A percentile compares a stretch with the other conserved stretches of the same genome.
phyloP scores from a whole-genome alignment of 1,139 yeast genomes.

The Magnusiomyces fungicola region DNA sequence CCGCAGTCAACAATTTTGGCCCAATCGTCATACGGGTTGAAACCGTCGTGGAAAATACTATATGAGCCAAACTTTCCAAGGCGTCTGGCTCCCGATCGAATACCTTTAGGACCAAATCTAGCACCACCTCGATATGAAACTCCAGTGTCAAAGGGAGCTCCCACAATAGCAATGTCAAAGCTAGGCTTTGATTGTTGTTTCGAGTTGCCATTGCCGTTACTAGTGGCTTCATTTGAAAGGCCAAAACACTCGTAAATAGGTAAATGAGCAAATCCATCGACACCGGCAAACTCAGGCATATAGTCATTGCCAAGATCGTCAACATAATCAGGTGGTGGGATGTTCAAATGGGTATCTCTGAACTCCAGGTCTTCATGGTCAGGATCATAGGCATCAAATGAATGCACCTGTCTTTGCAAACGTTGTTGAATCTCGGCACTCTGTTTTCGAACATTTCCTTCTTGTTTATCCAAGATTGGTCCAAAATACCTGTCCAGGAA shows the following conservation, averaged over 20 bases:
- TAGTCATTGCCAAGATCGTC: slow-evolving; percentile 11
- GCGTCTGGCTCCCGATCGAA: slow-evolving; percentile 64
- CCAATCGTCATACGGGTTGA: slow-evolving; percentile 49
- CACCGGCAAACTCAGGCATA: slow-evolving; percentile 34
- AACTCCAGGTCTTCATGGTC: not conserved
- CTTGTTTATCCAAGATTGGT: not conserved
- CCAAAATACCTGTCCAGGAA: slow-evolving; percentile 4
- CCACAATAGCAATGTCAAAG: slow-evolving; percentile 64
- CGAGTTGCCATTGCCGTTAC: slow-evolving; percentile 17
- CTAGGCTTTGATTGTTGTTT: slow-evolving; percentile 30
- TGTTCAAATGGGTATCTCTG: slow-evolving; percentile 2
- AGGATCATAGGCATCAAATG: slow-evolving; percentile 1
- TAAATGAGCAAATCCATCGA: slow-evolving; percentile 68
- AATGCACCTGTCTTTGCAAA: not conserved
- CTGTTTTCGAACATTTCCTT: not conserved
- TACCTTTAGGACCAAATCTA: slow-evolving; percentile 72
- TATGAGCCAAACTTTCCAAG: slow-evolving; percentile 21
- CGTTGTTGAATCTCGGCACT: not conserved
- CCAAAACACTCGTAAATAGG: slow-evolving; percentile 52
- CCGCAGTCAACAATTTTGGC: slow-evolving; percentile 70
- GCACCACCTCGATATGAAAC: slow-evolving; percentile 70
- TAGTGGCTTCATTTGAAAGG: slow-evolving; percentile 21
- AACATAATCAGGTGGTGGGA: slow-evolving; percentile 15
- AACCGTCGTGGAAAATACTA: slow-evolving; percentile 51
- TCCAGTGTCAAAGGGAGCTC: slow-evolving; percentile 76